Evolutionary conservation across 108 stramenopile species (phyloP), one percentile per base, ranked within the genome.

Genomic region (Skeletonema marinoi): DNA sequence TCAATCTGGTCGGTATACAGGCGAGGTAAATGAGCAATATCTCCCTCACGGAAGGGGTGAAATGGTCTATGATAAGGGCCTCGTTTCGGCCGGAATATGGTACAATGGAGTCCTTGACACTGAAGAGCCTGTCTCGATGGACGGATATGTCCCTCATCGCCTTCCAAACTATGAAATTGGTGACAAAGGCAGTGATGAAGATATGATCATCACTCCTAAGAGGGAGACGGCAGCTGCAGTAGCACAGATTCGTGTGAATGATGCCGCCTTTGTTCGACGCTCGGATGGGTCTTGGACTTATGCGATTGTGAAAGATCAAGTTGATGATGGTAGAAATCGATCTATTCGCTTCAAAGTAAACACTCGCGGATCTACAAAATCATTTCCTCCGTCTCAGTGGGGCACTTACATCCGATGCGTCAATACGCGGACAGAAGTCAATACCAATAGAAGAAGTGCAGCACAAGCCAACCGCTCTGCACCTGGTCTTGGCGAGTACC

Each of bases 281-380:
- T 71, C 81, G 8, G 81, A 82, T 75, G 81, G 81, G 44, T 60
- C 44, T 25, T 82, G 81, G 81, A 82, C 81, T 16, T 82, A 82
- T 68, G 81, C 81, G 17, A 29, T 82, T 35, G 70, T 66, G 19
- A 80, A 73, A 39, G 67, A 73, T 9, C 60, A 71, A 68, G 44
- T 46, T n/a, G 68, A 69, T 6, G 64, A 81, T 65, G 80, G 80
- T 9, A 59, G 56, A 3, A 48, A 65, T 66, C 36, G 70, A 60
- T 39, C 69, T 1, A 81, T 81, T 17, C 66, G 61, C 46, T 81
- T 81, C 81, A 75, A 71, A 60, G 81, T 81, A 3, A 81, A 81
- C 63, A 38, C 59, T 58, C 68, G 74, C 0, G 81, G 81, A 19
- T 81, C 81, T 29, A 81, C 81, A 1, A 81, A 81, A 66, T 61